Evolutionary conservation across 495 filamentous ascomycete species (phyloP).

Genomic region (Viridothelium virens): DNA sequence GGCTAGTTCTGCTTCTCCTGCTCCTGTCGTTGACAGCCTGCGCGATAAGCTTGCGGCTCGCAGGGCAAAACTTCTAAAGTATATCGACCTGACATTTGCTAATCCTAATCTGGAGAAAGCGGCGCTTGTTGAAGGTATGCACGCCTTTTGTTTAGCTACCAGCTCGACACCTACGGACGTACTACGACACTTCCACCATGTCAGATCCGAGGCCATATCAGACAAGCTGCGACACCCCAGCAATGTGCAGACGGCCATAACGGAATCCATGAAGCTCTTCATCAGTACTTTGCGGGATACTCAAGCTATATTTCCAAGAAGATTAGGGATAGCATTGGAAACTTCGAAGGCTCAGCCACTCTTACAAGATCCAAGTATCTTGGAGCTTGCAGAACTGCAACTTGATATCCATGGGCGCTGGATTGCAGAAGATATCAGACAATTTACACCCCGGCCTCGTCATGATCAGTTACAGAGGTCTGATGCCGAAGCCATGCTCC

Average conservation of each 20-base stretch:
- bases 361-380: slow-evolving; percentile 59
- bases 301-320: slow-evolving; percentile 62
- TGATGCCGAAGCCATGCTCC: slow-evolving; percentile 58
- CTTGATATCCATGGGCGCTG: slow-evolving; percentile 76
- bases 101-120: slow-evolving; percentile 42
- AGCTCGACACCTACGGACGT: slow-evolving; percentile 76
- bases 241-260: slow-evolving; percentile 19
- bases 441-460: slow-evolving; percentile 84
- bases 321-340: slow-evolving; percentile 61
- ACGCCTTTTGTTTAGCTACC: slow-evolving; percentile 74
- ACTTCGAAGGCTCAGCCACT: slow-evolving; percentile 62
- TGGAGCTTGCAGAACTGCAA: slow-evolving; percentile 57
- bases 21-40: slow-evolving; percentile 53
- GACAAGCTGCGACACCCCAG: slow-evolving; percentile 21
- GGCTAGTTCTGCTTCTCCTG: slow-evolving; percentile 42
- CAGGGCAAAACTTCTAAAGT: slow-evolving; percentile 52
- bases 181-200: slow-evolving; percentile 69
- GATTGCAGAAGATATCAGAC: slow-evolving; percentile 74
- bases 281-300: slow-evolving; percentile 69
- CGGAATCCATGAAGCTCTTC: slow-evolving; percentile 61
- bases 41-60: slow-evolving; percentile 54
- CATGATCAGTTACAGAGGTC: slow-evolving; percentile 65
- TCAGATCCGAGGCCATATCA: slow-evolving; percentile 59
- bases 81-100: slow-evolving; percentile 60
- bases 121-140: slow-evolving; percentile 61